These are phyloP conservation scores for Citrus mangshanensis DNA, from an alignment of 345 rosid species.

Conservation along the genomic window DNA sequence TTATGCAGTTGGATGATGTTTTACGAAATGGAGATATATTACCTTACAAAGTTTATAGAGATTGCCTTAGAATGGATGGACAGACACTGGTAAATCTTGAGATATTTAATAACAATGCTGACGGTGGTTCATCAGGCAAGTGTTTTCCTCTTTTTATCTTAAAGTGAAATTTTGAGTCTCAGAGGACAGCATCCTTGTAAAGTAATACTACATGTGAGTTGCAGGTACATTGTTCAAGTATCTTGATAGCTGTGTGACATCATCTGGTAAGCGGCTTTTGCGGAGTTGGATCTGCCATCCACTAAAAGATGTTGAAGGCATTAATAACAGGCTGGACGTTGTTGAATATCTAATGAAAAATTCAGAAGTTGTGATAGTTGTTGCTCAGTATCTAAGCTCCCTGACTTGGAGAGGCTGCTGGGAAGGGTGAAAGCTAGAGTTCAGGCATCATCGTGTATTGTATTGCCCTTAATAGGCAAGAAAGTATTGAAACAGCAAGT, in stretches of 20 bases:
- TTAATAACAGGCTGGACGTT: constrained; percentile 73
- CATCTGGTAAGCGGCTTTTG: constrained; percentile 82
- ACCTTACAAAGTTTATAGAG: constrained; percentile 78
- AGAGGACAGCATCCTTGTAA: neutral
- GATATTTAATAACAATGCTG: constrained; percentile 69
- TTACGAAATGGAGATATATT: constrained; percentile 66
- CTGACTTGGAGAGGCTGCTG: constrained; percentile 84
- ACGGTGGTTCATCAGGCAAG: constrained; percentile 83
- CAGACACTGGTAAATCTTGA: constrained; percentile 93
- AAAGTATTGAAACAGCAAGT: constrained; percentile 68
- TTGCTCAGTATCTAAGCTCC: constrained; percentile 68
- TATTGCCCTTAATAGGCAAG: constrained; percentile 68
- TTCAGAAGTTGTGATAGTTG: constrained; percentile 50
- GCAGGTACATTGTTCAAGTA: constrained; percentile 84
- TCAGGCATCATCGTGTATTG: constrained; percentile 60
- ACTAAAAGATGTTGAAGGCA: constrained; percentile 63
- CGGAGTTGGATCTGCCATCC: constrained; percentile 98
- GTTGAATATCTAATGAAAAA: constrained; percentile 50
- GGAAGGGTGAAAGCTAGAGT: constrained; percentile 74
- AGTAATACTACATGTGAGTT: constrained; percentile 14
- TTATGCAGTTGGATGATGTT: constrained; percentile 68
- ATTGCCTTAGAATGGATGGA: constrained; percentile 90
- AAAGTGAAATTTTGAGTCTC: neutral
- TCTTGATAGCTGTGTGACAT: constrained; percentile 77
- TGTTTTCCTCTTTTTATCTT: constrained; percentile 12